Evolutionary conservation across 495 filamentous ascomycete species (phyloP).

Genomic region (Geopyxis carbonaria): DNA sequence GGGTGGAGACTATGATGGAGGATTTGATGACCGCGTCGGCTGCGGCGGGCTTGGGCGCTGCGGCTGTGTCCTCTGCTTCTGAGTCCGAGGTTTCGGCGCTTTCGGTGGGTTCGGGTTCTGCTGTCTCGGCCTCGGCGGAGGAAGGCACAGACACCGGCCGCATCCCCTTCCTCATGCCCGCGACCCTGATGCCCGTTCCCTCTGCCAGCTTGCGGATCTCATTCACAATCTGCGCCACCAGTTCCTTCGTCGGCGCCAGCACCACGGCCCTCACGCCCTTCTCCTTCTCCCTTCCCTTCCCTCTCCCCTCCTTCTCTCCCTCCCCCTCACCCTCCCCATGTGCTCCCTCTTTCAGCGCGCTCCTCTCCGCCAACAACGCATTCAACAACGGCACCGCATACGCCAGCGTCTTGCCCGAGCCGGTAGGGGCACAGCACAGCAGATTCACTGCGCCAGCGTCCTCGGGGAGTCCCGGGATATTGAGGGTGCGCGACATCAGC

Average conservation of each 20-base stretch:
- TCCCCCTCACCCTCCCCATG: no score
- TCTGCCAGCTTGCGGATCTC: slow-evolving; percentile 67
- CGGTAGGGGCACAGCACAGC: slow-evolving; percentile 77
- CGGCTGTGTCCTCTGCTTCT: slow-evolving; percentile 26
- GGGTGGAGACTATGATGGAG: slow-evolving; percentile 81
- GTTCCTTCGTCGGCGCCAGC: slow-evolving; percentile 80
- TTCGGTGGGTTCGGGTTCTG: slow-evolving; percentile 22
- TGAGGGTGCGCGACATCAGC: slow-evolving; percentile 37
- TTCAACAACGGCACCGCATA: slow-evolving; percentile 80
- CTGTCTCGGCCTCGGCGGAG: slow-evolving; percentile 23
- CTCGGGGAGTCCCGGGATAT: slow-evolving; percentile 22
- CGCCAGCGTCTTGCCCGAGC: slow-evolving; percentile 90
- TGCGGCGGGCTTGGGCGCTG: slow-evolving; percentile 28
- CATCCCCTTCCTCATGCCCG: slow-evolving; percentile 74
- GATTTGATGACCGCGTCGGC: slow-evolving; percentile 40
- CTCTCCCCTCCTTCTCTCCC: no score
- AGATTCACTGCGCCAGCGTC: slow-evolving; percentile 40
- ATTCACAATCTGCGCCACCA: slow-evolving; percentile 81
- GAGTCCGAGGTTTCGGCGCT: slow-evolving; percentile 23
- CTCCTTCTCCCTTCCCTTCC: background rate
- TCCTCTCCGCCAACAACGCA: slow-evolving; percentile 38
- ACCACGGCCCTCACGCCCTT: slow-evolving; percentile 47
- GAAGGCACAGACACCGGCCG: slow-evolving; percentile 32
- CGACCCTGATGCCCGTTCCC: slow-evolving; percentile 62
- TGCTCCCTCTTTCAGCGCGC: slow-evolving; percentile 21